phyloP scores from a whole-genome alignment of 1,284 basidiomycete genomes.

The Cutaneotrichosporon sp. region DNA sequence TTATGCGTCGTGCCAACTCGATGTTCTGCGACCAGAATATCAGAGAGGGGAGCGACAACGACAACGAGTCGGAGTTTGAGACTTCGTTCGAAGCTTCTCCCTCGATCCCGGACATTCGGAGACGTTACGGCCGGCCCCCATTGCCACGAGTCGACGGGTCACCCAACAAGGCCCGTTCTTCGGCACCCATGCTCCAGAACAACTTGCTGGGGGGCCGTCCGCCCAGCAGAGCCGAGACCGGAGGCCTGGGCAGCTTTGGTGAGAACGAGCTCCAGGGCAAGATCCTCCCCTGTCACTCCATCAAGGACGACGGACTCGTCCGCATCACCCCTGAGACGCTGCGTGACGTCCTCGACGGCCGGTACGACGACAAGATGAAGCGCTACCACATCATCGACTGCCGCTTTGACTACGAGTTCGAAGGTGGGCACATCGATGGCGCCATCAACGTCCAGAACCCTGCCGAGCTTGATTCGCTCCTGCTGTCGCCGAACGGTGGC shows the following conservation, averaged over 20 bases:
- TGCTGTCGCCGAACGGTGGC: conserved; percentile 62
- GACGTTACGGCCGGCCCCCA: conserved; percentile 28
- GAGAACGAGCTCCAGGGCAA: conserved; percentile 91
- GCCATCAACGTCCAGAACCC: conserved; percentile 92
- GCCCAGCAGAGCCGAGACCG: conserved; percentile 20
- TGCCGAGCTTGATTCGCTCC: conserved; percentile 72
- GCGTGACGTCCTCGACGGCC: conserved; percentile 71
- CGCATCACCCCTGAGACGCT: conserved; percentile 81
- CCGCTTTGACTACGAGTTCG: conserved; percentile 95
- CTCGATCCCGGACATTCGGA: conserved; percentile 32
- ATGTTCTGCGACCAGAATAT: conserved; percentile 44
- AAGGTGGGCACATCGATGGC: conserved; percentile 88
- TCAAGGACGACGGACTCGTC: conserved; percentile 93
- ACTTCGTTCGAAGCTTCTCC: conserved; percentile 39
- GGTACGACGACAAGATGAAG: conserved; percentile 65
- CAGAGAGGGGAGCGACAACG: conserved; percentile 36
- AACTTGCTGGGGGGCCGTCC: conserved; percentile 4
- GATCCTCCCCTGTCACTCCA: conserved; percentile 88
- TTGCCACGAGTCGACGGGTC: conserved; percentile 11
- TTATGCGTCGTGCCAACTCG: conserved; percentile 52
- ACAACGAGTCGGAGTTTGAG: conserved; percentile 46
- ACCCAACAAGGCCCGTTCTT: conserved; percentile 7
- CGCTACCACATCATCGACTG: conserved; percentile 88
- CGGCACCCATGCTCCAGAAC: neutral
- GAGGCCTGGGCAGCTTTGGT: conserved; percentile 75